Evolutionary conservation across 1,284 basidiomycete species (phyloP).

Genomic region (Ceratobasidium sp.): DNA sequence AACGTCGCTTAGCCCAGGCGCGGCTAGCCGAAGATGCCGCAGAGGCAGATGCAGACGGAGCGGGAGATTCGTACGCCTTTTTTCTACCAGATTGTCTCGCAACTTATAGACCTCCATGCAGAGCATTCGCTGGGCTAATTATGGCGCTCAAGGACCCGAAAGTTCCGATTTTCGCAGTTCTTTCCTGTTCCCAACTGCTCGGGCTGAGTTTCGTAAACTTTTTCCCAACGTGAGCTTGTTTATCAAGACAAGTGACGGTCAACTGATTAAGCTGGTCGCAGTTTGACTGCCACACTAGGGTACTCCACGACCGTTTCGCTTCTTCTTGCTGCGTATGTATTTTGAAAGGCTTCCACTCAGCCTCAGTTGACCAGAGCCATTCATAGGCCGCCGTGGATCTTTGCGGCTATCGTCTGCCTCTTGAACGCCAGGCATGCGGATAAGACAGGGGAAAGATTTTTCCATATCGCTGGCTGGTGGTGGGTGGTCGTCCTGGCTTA

Average conservation of each 20-base stretch:
- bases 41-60: conserved; percentile 73
- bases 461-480: conserved; percentile 73
- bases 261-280: conserved; percentile 52
- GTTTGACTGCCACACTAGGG: conserved; percentile 74
- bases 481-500: conserved; percentile 74
- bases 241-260: neutral
- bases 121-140: conserved; percentile 67
- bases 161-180: conserved; percentile 70
- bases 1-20: conserved; percentile 75
- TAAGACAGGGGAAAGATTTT: conserved; percentile 74
- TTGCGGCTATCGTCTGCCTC: conserved; percentile 68
- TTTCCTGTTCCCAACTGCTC: conserved; percentile 66
- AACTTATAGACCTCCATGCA: conserved; percentile 52
- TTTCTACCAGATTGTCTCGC: neutral
- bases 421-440: conserved; percentile 77
- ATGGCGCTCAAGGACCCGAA: conserved; percentile 74
- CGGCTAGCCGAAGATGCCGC: conserved; percentile 83
- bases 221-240: conserved; percentile 71
- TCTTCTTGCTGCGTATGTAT: conserved; percentile 71
- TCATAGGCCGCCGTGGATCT: conserved; percentile 73
- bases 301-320: conserved; percentile 72
- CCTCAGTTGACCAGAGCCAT: conserved; percentile 51
- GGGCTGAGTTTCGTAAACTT: conserved; percentile 80
- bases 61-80: conserved; percentile 65
- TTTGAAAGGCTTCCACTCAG: conserved; percentile 27